These are phyloP conservation scores for Erythrophleum ivorense DNA, from an alignment of 331 rosid genomes.

Conservation along the genomic window DNA sequence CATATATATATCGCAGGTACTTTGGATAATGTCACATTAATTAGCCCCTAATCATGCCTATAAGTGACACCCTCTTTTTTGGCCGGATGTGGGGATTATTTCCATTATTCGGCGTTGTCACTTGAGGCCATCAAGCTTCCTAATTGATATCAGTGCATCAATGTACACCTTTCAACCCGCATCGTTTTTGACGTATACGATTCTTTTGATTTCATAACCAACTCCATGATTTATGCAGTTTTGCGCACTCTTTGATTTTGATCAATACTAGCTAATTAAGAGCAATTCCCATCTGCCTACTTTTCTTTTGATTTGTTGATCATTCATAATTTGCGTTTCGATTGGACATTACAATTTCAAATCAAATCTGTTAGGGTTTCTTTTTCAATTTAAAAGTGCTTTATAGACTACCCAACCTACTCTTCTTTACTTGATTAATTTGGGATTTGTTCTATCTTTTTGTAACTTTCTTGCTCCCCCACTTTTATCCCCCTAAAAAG, in stretches of 20 bases:
- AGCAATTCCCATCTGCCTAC: too few relatives aligned
- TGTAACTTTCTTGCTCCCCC: conserved; percentile 4
- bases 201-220: conserved; percentile 26
- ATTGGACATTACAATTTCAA: conserved; percentile 39
- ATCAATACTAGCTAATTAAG: neutral
- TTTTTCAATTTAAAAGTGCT: conserved; percentile 38
- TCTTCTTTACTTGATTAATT: conserved; percentile 19
- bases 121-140: conserved; percentile 3
- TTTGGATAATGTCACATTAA: conserved; percentile 34
- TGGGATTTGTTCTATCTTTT: neutral
- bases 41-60: conserved; percentile 30
- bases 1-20: conserved; percentile 34
- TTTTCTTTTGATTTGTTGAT: too few relatives aligned
- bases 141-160: neutral
- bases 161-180: conserved; percentile 16
- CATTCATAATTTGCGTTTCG: conserved; percentile 17
- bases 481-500: neutral
- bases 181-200: conserved; percentile 4
- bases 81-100: conserved; percentile 16
- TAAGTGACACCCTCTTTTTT: conserved; percentile 30
- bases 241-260: neutral
- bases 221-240: conserved; percentile 6
- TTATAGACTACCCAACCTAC: conserved; percentile 38
- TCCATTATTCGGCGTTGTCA: neutral
- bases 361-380: conserved; percentile 53